A percentile compares a stretch with the other conserved stretches of the same genome.
Conservation (phyloP, 768 basidiomycete genomes). For the Podaxis mareebaensis region DNA sequence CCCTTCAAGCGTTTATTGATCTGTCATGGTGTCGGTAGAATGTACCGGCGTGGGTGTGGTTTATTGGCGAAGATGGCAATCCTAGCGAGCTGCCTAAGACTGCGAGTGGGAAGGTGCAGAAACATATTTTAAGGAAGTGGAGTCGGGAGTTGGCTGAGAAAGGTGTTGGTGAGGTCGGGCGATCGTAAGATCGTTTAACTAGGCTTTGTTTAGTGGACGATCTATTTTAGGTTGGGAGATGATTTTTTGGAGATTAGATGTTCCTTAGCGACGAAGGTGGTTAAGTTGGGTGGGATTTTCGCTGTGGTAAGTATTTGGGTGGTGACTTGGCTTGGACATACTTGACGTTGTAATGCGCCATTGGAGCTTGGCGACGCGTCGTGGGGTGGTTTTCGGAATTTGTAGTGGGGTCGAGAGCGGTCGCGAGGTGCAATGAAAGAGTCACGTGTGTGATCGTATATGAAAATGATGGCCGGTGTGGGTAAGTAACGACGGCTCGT, state of each 20-base stretch:
- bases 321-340: neutral
- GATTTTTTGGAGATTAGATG: neutral
- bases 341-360: too few relatives aligned
- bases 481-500: neutral
- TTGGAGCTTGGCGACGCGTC: neutral
- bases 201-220: neutral
- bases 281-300: neutral
- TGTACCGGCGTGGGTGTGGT: constrained; percentile 83
- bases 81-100: constrained; percentile 74
- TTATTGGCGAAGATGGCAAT: constrained; percentile 64
- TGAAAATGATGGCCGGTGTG: neutral
- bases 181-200: neutral
- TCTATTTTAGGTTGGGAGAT: neutral
- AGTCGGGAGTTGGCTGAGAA: constrained; percentile 52
- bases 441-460: neutral
- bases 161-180: constrained; percentile 38
- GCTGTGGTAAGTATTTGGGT: neutral
- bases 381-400: neutral
- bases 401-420: neutral
- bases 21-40: constrained; percentile 45
- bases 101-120: constrained; percentile 86
- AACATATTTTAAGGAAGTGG: constrained; percentile 75
- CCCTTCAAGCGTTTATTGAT: constrained; percentile 6
- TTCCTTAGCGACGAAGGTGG: neutral
- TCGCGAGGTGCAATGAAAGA: neutral